These are phyloP conservation scores for Trichoderma cornu-damae DNA, from an alignment of 2,329 filamentous ascomycete species.

Conservation along the genomic window DNA sequence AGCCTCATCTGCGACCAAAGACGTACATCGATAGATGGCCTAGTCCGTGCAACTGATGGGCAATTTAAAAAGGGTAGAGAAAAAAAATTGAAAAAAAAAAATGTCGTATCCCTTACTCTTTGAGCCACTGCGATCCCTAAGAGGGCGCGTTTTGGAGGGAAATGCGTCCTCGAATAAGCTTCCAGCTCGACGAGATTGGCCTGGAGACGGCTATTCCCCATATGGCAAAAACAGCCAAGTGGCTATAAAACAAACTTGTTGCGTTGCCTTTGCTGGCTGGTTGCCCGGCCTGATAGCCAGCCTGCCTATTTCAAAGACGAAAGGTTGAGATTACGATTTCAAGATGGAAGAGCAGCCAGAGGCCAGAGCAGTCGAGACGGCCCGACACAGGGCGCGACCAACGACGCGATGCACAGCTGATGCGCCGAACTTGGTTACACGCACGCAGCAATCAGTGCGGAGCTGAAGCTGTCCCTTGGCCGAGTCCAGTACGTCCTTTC, in stretches of 20 bases:
- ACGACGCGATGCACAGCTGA: conserved; percentile 7
- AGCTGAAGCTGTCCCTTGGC: conserved; percentile 5
- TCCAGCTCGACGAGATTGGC: neutral
- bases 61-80: neutral
- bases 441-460: conserved; percentile 1
- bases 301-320: neutral
- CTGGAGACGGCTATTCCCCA: neutral
- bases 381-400: conserved; percentile 12
- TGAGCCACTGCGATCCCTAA: neutral
- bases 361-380: neutral
- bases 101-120: neutral
- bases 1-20: no score
- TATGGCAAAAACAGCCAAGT: neutral
- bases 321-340: neutral
- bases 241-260: neutral
- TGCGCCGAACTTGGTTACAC: conserved; percentile 12
- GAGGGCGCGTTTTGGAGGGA: neutral
- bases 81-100: no score
- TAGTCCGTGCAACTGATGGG: neutral
- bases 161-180: neutral
- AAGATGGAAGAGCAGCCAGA: neutral
- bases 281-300: neutral
- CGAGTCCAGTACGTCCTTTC: conserved; percentile 10
- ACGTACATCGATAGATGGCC: neutral
- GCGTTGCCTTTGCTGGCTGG: neutral